These are phyloP conservation scores for Tetraselmis chui DNA, from an alignment of 139 green algal species.

Conservation along the genomic window DNA sequence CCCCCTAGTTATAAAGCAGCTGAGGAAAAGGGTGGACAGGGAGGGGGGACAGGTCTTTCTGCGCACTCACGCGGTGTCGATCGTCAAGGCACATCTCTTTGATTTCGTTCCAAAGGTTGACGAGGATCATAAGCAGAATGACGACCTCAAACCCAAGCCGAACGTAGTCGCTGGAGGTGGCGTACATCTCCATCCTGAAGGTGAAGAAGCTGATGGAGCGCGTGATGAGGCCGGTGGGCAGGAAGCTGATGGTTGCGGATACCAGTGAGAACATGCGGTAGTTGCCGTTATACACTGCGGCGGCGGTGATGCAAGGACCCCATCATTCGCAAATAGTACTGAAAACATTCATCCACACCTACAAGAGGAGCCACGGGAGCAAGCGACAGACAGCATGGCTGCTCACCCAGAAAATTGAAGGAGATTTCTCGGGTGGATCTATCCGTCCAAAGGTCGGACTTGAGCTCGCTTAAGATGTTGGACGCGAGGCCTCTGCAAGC, in stretches of 20 bases:
- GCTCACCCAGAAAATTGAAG: neutral
- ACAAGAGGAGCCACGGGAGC: too few relatives aligned
- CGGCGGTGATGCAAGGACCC: too few relatives aligned
- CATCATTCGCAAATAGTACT: too few relatives aligned
- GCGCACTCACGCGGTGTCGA: neutral
- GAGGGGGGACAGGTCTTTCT: too few relatives aligned
- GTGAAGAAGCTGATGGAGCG: neutral
- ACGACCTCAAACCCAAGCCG: neutral
- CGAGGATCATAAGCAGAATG: neutral
- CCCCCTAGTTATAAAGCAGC: too few relatives aligned
- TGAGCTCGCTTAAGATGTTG: conserved; percentile 2
- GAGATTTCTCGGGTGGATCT: neutral
- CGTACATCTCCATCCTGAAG: conserved; percentile 12
- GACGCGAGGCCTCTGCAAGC: neutral
- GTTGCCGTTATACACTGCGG: conserved; percentile 9
- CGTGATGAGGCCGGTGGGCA: neutral
- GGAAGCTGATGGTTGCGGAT: neutral
- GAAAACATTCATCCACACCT: too few relatives aligned
- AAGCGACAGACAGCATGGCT: too few relatives aligned
- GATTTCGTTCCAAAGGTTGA: neutral
- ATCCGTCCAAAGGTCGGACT: conserved; percentile 5
- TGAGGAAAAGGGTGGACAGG: too few relatives aligned
- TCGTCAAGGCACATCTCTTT: neutral
- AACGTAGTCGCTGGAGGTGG: neutral
- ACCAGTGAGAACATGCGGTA: conserved; percentile 1